phyloP scores from a whole-genome alignment of 768 basidiomycete species.

The Mycena pura region DNA sequence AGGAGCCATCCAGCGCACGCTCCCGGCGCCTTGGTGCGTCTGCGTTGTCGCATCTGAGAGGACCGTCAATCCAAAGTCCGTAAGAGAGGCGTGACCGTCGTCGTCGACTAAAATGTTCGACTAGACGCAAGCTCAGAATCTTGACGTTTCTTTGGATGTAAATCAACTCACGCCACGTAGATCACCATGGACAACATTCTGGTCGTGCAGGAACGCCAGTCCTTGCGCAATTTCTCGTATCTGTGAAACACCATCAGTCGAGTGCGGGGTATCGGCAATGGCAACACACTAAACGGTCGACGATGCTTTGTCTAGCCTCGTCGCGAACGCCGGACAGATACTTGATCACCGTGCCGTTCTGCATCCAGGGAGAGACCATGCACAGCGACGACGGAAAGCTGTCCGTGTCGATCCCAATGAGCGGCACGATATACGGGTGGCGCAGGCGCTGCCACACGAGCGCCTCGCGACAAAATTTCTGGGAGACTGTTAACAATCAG shows the following conservation, averaged over 20 bases:
- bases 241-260: conserved; percentile 3
- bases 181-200: conserved; percentile 27
- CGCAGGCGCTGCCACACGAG: conserved; percentile 29
- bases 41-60: conserved; percentile 14
- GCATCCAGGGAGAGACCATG: conserved; percentile 37
- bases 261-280: no score
- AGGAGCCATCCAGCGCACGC: conserved; percentile 29
- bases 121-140: conserved; percentile 1
- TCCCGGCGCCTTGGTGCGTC: conserved; percentile 14
- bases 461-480: conserved; percentile 33
- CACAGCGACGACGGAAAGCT: conserved; percentile 26
- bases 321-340: conserved; percentile 25
- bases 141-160: no score
- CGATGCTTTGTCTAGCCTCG: background rate
- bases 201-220: conserved; percentile 23
- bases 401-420: conserved; percentile 30
- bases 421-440: conserved; percentile 27
- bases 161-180: conserved; percentile 17
- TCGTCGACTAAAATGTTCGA: conserved; percentile 27
- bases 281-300: conserved; percentile 18
- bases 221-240: conserved; percentile 28
- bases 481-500: background rate
- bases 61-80: conserved; percentile 26
- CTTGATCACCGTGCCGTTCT: conserved; percentile 31
- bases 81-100: conserved; percentile 11